Base-by-base conservation (phyloP, 176 grass and related monocot species). In the Rhipidocladum racemiflorum region DNA sequence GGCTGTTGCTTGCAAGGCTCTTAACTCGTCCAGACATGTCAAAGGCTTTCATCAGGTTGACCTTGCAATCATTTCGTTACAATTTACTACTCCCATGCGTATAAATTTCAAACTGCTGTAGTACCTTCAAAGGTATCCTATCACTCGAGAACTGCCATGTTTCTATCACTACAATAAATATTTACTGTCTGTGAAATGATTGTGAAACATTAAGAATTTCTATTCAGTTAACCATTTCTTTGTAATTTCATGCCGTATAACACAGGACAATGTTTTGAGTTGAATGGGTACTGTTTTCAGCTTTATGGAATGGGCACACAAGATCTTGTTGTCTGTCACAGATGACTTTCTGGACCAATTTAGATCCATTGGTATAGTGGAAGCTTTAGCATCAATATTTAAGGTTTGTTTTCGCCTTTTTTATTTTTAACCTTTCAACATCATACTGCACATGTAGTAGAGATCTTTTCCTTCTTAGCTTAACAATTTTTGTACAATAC, bases 341-440 rank as follows among this genome's bases (percentile, higher is more conserved):
- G 90, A 98, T 88, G 84, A 98, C 85, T 85, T 95, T 87, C 78
- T 84, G 17, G 81, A 90, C 77, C 90, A 95, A 74, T 98, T 98
- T 87, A 95, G 79, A 65, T 92, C 92, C 69, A 84, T 98, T 78
- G 95, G 95, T 84, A 82, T 95, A 89, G 86, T 92, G 65, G 95
- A 98, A 95, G 90, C 92, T 74, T 85, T 98, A 89, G 87, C 92
- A 63, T 95, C 90, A 75, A 91, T 98, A 86, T 98, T 98, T 91
- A 98, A 95, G 95, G 95, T 98, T 77, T 67, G 85, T 76, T 23
- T 49, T 45, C 28, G 11, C 30, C 82, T 63, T 51, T 35, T 28
- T 53, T 81, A 17, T 7, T 83, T 69, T 62, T 21, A 77, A 57
- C 27, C 9, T 83, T 30, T 35, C 54, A 88, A 51, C 16, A 45